Percentiles rank a stretch among this genome's conserved stretches.
Conservation (phyloP, 106 monocot genomes). For the Cymbidium sinense region DNA sequence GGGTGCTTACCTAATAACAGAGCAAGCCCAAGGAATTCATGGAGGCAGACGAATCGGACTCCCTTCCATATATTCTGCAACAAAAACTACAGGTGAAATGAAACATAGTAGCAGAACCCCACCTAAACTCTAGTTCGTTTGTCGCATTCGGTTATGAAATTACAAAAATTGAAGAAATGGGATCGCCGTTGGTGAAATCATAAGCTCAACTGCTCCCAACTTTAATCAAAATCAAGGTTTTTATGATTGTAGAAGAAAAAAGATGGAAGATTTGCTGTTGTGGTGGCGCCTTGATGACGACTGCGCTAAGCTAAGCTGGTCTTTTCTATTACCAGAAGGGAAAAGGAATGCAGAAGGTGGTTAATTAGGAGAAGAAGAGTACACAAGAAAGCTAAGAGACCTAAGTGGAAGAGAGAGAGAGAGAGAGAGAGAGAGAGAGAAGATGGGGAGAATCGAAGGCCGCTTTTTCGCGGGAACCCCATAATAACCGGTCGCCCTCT, state of each 20-base stretch:
- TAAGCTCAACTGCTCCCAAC: constrained; percentile 33
- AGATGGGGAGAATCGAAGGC: no score
- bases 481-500: constrained; percentile 23
- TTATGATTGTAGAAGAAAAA: not conserved
- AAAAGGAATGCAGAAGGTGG: not conserved
- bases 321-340: constrained; percentile 18
- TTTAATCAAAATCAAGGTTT: constrained; percentile 4
- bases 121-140: constrained; percentile 39
- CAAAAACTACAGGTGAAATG: not conserved
- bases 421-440: not conserved
- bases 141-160: constrained; percentile 11
- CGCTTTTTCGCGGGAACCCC: constrained; percentile 29
- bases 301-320: constrained; percentile 11
- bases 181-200: constrained; percentile 8
- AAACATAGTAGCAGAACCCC: constrained; percentile 13
- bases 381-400: not conserved
- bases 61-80: not conserved
- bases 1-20: not conserved
- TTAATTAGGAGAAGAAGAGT: not conserved
- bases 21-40: not conserved
- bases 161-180: constrained; percentile 2
- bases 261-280: not conserved
- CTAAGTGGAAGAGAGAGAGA: not conserved
- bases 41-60: not conserved
- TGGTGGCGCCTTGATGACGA: constrained; percentile 13